A percentile compares a stretch with the other conserved stretches of the same genome.
phyloP scores from a whole-genome alignment of 164 flowering plant genomes.

The Santalum album region DNA sequence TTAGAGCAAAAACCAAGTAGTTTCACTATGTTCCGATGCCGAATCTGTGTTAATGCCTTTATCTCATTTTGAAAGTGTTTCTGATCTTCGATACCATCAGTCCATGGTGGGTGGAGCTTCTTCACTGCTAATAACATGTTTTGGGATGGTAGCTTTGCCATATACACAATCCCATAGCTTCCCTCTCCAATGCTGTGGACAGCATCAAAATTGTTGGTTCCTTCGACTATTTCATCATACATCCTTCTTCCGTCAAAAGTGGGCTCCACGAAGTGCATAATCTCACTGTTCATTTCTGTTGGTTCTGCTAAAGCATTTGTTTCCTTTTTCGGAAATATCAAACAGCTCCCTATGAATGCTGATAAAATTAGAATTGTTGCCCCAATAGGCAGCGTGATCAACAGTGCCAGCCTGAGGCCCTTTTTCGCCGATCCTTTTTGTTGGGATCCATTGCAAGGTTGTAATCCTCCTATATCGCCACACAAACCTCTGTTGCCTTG shows the following conservation, averaged over 20 bases:
- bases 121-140: neutral
- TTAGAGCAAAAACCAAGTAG: constrained; percentile 8
- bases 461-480: neutral
- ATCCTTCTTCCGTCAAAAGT: neutral
- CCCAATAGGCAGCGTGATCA: neutral
- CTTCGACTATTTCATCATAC: neutral
- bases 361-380: neutral
- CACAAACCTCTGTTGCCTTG: neutral
- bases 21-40: constrained; percentile 1
- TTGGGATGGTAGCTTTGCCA: neutral
- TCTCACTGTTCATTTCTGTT: neutral
- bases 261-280: neutral
- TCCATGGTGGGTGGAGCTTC: constrained; percentile 6
- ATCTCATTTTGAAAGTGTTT: constrained; percentile 9
- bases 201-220: neutral
- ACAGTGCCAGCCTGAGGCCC: neutral
- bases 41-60: constrained; percentile 10
- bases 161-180: neutral
- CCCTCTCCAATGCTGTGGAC: neutral
- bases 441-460: neutral
- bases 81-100: neutral
- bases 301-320: neutral
- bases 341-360: neutral
- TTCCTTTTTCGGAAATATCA: neutral
- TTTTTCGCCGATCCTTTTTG: too few relatives aligned